Base-by-base conservation (phyloP, 2,329 filamentous ascomycete species). In the Triangularia verruculosa region DNA sequence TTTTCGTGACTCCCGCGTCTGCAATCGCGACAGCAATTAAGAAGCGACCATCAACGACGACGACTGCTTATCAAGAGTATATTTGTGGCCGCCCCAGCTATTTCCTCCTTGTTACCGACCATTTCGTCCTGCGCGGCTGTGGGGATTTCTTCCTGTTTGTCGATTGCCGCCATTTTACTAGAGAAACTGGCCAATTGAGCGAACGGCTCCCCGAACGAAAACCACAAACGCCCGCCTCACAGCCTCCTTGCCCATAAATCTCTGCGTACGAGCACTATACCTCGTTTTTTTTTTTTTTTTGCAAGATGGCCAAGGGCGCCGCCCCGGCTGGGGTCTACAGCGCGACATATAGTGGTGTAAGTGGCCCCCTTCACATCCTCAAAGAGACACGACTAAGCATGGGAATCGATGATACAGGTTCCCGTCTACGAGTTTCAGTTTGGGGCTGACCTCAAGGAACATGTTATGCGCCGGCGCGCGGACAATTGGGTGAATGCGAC, bases 401-500 rank as follows among this genome's bases (percentile, higher is more conserved):
- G 25, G 27, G 22, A 15, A 7, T 54, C 51, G 17, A 27, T 63
- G 62, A 27, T 63, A 62, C 72, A 97, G 92, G 93, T 97, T 66
- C 94, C 94, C 34, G 94, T 98, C 11, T 97, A 95, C 75, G 95
- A 98, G 75, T 95, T 87, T 78, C 93, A 96, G 75, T 89, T 96
- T 71, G 92, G 89, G 34, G 83, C 82, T 69, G 92, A 96, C 74
- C 74, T 88, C 30, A 88, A 89, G 74, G 86, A 90, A 72, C 92
- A 97, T 91, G 91, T 98, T 69, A 99, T 99, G 95, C 90, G 95
- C 76, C 87, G 95, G 58, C 88, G 94, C 65, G 86, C 88, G 60
- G 95, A 99, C 77, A 88, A 98, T 78, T 99, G 94, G 93, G 95
- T 99, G 79, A 99, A 99, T 82, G 95, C 95, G n/a, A 99, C 95